Conservation (phyloP, 768 basidiomycete species). For the Neoboletus brunneissimus region DNA sequence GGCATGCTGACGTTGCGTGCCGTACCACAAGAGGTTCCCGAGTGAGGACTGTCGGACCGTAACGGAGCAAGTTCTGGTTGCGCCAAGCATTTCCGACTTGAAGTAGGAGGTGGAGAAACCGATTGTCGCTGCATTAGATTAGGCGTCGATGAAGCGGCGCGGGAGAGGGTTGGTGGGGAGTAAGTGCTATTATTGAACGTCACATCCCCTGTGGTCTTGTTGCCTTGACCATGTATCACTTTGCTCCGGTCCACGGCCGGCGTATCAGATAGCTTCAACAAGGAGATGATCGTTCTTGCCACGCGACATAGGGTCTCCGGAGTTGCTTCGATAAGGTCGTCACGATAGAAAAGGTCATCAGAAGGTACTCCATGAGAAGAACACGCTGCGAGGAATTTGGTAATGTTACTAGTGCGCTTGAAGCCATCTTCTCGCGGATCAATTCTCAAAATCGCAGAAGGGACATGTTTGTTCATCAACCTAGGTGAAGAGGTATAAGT, state of each 20-base stretch:
- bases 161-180: conserved; percentile 30
- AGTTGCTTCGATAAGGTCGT: conserved; percentile 63
- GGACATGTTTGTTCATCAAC: conserved; percentile 75
- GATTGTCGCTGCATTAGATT: conserved; percentile 46
- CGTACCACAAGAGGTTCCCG: conserved; percentile 37
- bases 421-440: conserved; percentile 67
- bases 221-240: conserved; percentile 42
- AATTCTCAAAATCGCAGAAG: conserved; percentile 56
- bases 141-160: conserved; percentile 60
- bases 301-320: conserved; percentile 67
- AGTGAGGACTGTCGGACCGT: conserved; percentile 56
- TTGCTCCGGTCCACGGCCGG: conserved; percentile 47
- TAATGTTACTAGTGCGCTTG: conserved; percentile 65
- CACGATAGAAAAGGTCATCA: conserved; percentile 63
- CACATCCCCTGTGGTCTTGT: conserved; percentile 22
- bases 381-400: conserved; percentile 76
- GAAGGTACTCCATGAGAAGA: conserved; percentile 60
- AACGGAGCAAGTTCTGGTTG: conserved; percentile 52
- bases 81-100: conserved; percentile 46
- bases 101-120: conserved; percentile 35
- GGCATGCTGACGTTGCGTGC: conserved; percentile 25
- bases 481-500: conserved; percentile 36
- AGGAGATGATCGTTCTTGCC: conserved; percentile 66
- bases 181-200: conserved; percentile 39
- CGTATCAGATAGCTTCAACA: conserved; percentile 61